Base-by-base conservation (phyloP, 768 basidiomycete genomes). In the Chalciporus chontae region DNA sequence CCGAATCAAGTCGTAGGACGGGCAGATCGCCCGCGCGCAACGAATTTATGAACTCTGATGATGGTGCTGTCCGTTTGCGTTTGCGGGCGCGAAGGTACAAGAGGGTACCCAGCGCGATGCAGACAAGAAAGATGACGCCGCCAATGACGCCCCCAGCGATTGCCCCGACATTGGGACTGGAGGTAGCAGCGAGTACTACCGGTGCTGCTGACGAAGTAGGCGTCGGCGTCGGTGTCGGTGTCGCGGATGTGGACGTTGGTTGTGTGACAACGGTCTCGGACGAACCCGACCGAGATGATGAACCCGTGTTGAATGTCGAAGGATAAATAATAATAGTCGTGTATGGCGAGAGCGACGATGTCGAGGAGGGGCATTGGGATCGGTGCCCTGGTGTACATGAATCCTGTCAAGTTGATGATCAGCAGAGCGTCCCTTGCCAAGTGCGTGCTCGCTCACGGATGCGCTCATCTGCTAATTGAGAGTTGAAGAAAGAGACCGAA, bases 121-220 rank as follows among this genome's bases (percentile, higher is more conserved):
- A 55, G 9, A 66, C 52, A 48, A 79, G 52, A 38, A 77, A 52
- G 8, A 73, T 51, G 29, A 79, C 61, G 26, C 70, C 73, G n/a
- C 79, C 82, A 15, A 85, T 53, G 41, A 81, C 70, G 14, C 73
- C 69, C 3, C 83, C 83, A 5, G 76, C 80, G 36, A 85, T 78
- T 5, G 72, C 72, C 9, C 78, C 81, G 8, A 69, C 69, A 18
- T 47, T 45, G 52, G 55, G 54, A 19, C 41, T 56, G 37, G 56
- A 43, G 27, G 56, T 21, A 27, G 50, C 45, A 14, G 58, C 50
- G 18, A 55, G 27, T 61, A 27, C 17, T 38, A 8, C 2, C 23
- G 52, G 9, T 5, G 50, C 21, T 21, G 40, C 8, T 15, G 47
- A 36, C 26, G 47, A 43, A 27, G 14, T 26, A 17, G 21, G 23